These are phyloP conservation scores for Diplodia seriata DNA, from an alignment of 2,329 filamentous ascomycete genomes.

Conservation along the genomic window DNA sequence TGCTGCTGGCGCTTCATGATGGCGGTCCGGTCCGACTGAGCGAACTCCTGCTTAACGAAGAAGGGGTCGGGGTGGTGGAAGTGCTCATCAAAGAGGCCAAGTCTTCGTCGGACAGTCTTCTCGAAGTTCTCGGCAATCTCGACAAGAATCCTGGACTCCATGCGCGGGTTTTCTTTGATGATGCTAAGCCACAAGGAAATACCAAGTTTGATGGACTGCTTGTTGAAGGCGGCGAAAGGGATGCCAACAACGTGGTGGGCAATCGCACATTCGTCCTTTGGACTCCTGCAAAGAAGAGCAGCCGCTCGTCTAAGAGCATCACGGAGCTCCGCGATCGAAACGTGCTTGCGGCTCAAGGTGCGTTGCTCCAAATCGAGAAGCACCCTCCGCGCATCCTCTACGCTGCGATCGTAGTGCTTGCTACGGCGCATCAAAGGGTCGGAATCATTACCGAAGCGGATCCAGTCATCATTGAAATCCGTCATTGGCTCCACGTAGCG, in stretches of 20 bases:
- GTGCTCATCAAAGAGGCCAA: slow-evolving; percentile 79
- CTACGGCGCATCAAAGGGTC: slow-evolving; percentile 34
- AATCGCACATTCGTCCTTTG: slow-evolving; percentile 77
- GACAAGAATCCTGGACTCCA: slow-evolving; percentile 83
- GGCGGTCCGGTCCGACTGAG: slow-evolving; percentile 81
- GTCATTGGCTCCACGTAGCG: slow-evolving; percentile 80
- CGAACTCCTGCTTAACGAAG: slow-evolving; percentile 88
- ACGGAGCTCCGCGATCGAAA: slow-evolving; percentile 76
- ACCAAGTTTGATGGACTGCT: slow-evolving; percentile 93
- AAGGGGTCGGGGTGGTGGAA: slow-evolving; percentile 75
- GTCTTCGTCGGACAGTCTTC: slow-evolving; percentile 74
- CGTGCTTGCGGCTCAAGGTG: slow-evolving; percentile 70
- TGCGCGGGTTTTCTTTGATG: slow-evolving; percentile 90
- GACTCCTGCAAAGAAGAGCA: slow-evolving; percentile 80
- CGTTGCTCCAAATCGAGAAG: slow-evolving; percentile 76
- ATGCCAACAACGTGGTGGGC: slow-evolving; percentile 89
- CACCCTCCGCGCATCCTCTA: slow-evolving; percentile 60
- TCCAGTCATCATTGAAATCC: slow-evolving; percentile 71
- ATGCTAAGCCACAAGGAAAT: slow-evolving; percentile 96
- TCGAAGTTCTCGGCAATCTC: slow-evolving; percentile 95
- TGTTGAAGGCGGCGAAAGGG: slow-evolving; percentile 91
- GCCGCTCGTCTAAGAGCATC: slow-evolving; percentile 85
- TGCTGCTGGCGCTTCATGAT: slow-evolving; percentile 77
- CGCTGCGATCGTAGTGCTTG: slow-evolving; percentile 50
- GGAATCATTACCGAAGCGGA: slow-evolving; percentile 61